A percentile compares a stretch with the other conserved stretches of the same genome.
phyloP scores from a whole-genome alignment of 1,284 basidiomycete genomes.

The Coriolopsis trogii region DNA sequence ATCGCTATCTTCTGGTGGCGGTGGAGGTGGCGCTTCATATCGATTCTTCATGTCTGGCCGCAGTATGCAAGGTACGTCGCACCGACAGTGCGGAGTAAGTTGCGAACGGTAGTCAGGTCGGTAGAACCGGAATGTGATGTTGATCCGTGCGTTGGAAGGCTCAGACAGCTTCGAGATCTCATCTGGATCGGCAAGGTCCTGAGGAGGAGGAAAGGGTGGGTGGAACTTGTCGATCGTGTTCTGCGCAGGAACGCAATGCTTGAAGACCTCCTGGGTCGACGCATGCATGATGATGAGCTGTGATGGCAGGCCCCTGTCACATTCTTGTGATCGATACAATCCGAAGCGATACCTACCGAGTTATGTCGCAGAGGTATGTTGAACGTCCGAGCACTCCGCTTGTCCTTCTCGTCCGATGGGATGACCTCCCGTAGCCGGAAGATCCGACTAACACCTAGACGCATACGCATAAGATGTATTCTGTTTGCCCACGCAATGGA shows the following conservation, averaged over 20 bases:
- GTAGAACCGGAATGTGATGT: constrained; percentile 89
- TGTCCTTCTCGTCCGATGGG: constrained; percentile 56
- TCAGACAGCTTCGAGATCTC: constrained; percentile 9
- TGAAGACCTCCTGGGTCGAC: constrained; percentile 88
- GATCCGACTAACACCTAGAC: constrained; percentile 42
- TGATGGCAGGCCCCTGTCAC: neutral
- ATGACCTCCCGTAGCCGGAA: constrained; percentile 82
- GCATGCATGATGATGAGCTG: constrained; percentile 92
- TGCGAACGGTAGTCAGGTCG: constrained; percentile 81
- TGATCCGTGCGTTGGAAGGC: constrained; percentile 75
- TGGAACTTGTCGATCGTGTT: constrained; percentile 75
- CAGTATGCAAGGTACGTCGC: constrained; percentile 76
- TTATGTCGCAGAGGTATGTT: constrained; percentile 87
- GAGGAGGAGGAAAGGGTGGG: constrained; percentile 55
- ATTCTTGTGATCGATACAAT: constrained; percentile 1
- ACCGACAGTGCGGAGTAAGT: constrained; percentile 75
- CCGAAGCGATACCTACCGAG: constrained; percentile 50
- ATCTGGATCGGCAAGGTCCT: constrained; percentile 20
- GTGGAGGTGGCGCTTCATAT: constrained; percentile 23
- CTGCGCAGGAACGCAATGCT: constrained; percentile 81
- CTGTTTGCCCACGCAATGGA: neutral
- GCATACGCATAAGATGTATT: neutral
- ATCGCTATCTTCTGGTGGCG: neutral
- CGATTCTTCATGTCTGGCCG: constrained; percentile 81
- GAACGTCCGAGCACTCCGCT: constrained; percentile 72